Percentiles rank a stretch among this genome's conserved stretches.
phyloP scores from a whole-genome alignment of 352 stramenopile species.

The Pythium chondricola region DNA sequence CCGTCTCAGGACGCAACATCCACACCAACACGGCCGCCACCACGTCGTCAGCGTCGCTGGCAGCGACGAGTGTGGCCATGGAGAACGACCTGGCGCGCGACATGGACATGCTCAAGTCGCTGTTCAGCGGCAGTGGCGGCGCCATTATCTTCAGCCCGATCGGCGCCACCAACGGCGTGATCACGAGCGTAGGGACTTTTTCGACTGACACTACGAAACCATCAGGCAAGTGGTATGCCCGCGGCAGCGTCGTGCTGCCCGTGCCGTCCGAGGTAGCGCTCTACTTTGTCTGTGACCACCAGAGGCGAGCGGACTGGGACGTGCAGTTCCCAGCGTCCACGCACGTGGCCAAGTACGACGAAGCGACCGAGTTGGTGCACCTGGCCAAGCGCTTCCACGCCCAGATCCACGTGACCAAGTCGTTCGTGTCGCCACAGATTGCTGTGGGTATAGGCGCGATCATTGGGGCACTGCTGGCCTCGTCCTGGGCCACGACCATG shows the following conservation, averaged over 20 bases:
- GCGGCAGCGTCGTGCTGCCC: conserved; percentile 53
- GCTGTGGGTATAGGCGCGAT: conserved; percentile 35
- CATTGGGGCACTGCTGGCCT: conserved; percentile 32
- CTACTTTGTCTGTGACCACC: conserved; percentile 56
- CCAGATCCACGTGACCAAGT: conserved; percentile 37
- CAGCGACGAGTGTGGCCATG: conserved; percentile 52
- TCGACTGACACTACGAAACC: too few species aligned
- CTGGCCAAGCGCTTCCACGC: conserved; percentile 43
- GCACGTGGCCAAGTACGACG: conserved; percentile 67
- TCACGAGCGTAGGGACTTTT: conserved; percentile 51
- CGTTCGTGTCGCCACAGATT: conserved; percentile 49
- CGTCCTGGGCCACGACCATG: conserved; percentile 38
- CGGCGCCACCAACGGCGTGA: conserved; percentile 42
- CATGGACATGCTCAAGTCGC: conserved; percentile 54
- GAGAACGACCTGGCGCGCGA: conserved; percentile 69
- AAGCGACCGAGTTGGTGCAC: conserved; percentile 68
- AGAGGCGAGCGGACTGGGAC: conserved; percentile 69
- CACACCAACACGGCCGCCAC: neutral
- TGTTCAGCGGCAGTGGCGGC: conserved; percentile 30
- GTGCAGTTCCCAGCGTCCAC: conserved; percentile 56
- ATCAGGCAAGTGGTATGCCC: conserved; percentile 39
- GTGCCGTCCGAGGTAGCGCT: conserved; percentile 61
- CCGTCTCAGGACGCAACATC: neutral
- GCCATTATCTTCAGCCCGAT: conserved; percentile 60
- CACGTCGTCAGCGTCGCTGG: neutral